A percentile compares a stretch with the other conserved stretches of the same genome.
Evolutionary conservation across 2,329 filamentous ascomycete species (phyloP).

Genomic region (Teratosphaeria viscida): DNA sequence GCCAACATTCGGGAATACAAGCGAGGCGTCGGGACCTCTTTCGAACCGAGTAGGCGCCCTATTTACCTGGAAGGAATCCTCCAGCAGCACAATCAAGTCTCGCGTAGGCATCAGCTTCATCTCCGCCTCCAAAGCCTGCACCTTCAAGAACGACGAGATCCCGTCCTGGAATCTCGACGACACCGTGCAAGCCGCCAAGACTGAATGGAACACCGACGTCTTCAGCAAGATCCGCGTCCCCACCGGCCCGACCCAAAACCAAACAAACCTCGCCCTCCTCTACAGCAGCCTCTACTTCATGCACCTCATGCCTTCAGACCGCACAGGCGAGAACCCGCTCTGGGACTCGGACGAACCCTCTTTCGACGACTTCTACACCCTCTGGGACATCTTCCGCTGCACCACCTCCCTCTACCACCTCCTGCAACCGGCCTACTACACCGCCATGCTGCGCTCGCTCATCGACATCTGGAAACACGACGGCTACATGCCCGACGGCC

Average conservation of each 20-base stretch:
- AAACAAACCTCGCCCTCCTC: conserved; percentile 47
- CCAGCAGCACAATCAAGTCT: conserved; percentile 33
- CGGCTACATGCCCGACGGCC: conserved; percentile 27
- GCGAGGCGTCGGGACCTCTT: conserved; percentile 19
- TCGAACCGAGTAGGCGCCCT: conserved; percentile 42
- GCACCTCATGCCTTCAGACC: conserved; percentile 58
- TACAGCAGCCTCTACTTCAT: conserved; percentile 63
- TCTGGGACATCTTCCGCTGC: conserved; percentile 57
- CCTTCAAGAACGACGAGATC: conserved; percentile 48
- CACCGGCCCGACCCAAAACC: conserved; percentile 39
- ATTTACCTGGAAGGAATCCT: conserved; percentile 36
- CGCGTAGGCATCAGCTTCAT: conserved; percentile 58
- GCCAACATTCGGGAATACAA: conserved; percentile 29
- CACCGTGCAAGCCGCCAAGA: conserved; percentile 28
- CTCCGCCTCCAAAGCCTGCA: conserved; percentile 50
- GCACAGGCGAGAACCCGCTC: conserved; percentile 58
- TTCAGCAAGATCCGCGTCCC: conserved; percentile 52
- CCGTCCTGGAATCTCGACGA: conserved; percentile 26
- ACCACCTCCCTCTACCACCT: conserved; percentile 56
- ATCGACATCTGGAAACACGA: conserved; percentile 52
- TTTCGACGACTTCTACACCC: conserved; percentile 61
- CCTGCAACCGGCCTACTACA: conserved; percentile 51
- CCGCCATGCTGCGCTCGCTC: conserved; percentile 55
- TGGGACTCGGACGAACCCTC: conserved; percentile 58
- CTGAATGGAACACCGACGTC: conserved; percentile 52